These are phyloP conservation scores for Yamadazyma kanchanaburiensis DNA, from an alignment of 1,139 yeast genomes.

Conservation along the genomic window DNA sequence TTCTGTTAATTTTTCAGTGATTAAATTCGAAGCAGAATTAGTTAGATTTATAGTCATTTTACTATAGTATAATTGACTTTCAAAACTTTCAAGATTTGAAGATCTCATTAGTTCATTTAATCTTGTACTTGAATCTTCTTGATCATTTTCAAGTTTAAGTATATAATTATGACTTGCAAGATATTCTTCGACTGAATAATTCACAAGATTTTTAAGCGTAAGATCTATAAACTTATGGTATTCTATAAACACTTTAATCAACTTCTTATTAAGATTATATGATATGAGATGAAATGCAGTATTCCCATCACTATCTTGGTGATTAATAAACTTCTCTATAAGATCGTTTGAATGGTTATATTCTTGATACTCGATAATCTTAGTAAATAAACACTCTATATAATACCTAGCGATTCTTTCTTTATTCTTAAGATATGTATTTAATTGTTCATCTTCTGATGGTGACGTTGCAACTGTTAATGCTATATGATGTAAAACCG, in stretches of 20 bases:
- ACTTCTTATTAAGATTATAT: conserved; percentile 66
- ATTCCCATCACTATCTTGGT: conserved; percentile 81
- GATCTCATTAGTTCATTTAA: conserved; percentile 9
- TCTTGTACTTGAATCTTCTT: conserved; percentile 7
- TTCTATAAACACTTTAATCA: conserved; percentile 67
- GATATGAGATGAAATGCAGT: conserved; percentile 87
- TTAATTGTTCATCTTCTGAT: conserved; percentile 11
- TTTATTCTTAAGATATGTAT: conserved; percentile 35
- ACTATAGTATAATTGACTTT: conserved; percentile 35
- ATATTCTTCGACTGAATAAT: conserved; percentile 75
- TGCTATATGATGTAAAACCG: conserved; percentile 84
- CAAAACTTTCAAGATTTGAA: conserved; percentile 29
- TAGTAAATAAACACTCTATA: conserved; percentile 71
- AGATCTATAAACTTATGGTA: conserved; percentile 71
- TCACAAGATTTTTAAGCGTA: conserved; percentile 60
- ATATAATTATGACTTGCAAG: conserved; percentile 36
- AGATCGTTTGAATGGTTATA: conserved; percentile 20
- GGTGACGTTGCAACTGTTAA: conserved; percentile 11
- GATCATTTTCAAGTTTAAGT: conserved; percentile 21
- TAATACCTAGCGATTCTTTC: conserved; percentile 79
- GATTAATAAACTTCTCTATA: conserved; percentile 69
- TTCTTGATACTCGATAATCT: conserved; percentile 33
- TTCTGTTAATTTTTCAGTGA: conserved; percentile 41
- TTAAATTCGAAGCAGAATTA: conserved; percentile 29
- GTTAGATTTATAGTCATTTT: conserved; percentile 37